Base-by-base conservation (phyloP, 495 filamentous ascomycete genomes). In the Aspergillus coremiiformis region DNA sequence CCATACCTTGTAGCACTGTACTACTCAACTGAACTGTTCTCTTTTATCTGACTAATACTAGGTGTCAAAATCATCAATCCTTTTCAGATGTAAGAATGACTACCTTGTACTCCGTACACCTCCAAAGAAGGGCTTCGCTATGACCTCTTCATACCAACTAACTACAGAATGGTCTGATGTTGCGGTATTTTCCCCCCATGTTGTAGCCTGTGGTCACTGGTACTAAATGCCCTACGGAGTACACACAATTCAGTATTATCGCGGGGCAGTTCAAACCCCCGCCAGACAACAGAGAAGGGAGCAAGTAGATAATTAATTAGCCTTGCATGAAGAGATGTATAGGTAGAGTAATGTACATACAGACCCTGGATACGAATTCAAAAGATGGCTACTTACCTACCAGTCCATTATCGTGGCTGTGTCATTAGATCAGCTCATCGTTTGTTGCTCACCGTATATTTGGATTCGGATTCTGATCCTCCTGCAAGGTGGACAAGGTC, bases 381-480 rank as follows among this genome's bases (percentile, higher is more conserved):
- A 29, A 54, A 50, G 47, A 53, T 49, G 47, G 39, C 30, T 49
- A n/a, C n/a, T n/a, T 27, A 46, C 45, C 50, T 32, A 46, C 23
- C 23, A 37, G 44, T 21, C 30, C 41, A 24, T 27, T 27, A 44
- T 24, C 27, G 54, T 55, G 52, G 47, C 55, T 51, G 42, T 55
- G 55, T 53, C 51, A 26, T 47, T 29, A 22, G 47, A 51, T 51
- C 41, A 55, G 53, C 41, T 52, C 19, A 41, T 47, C 4, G 24
- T 37, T 20, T 19, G 20, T 27, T 46, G 39, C 57, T 63, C 60
- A 63, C 57, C 60, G 60, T 63, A 44, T 60, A 47, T 63, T 63
- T 44, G 15, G 37, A 20, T 32, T 35, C 37, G 14, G 35, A 39
- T 39, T 39, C 9, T 41, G 37, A 41, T 41, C 39, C 48, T 44